These are phyloP conservation scores for Ophiosphaerella narmari DNA, from an alignment of 2,329 filamentous ascomycete genomes.

Conservation along the genomic window DNA sequence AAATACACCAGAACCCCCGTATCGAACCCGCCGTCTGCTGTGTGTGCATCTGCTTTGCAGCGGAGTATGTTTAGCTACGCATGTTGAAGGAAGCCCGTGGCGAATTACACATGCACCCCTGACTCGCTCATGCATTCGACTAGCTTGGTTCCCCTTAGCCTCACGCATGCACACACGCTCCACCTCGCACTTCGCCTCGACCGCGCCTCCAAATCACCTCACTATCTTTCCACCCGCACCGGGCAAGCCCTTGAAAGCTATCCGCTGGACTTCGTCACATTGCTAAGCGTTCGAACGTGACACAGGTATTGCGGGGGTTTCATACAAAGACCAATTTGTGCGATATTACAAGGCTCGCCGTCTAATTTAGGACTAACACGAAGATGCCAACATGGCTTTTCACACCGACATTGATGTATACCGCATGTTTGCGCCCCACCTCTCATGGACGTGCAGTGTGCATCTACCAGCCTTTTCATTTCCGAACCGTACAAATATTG, in stretches of 20 bases:
- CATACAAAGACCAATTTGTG: constrained; percentile 7
- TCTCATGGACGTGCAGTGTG: neutral
- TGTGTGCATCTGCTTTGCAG: no score
- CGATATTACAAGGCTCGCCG: neutral
- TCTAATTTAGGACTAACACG: constrained; percentile 7
- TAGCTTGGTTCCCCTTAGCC: no score
- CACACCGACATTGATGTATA: constrained; percentile 10
- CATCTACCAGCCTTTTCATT: constrained; percentile 1
- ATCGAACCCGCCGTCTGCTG: no score
- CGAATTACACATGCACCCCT: no score
- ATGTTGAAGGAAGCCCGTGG: no score
- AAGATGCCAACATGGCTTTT: constrained; percentile 19
- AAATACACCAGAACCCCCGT: no score
- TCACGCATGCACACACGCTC: neutral
- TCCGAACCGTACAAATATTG: constrained; percentile 1
- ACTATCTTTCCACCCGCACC: neutral
- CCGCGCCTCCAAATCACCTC: neutral
- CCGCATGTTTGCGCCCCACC: constrained; percentile 4
- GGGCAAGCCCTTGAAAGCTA: neutral
- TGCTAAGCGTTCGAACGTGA: neutral
- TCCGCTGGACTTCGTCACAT: neutral
- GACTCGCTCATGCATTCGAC: no score
- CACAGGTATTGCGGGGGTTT: neutral
- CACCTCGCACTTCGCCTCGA: neutral
- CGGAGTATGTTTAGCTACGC: no score